phyloP scores from a whole-genome alignment of 306 rosid genomes.

The Rubus idaeus region DNA sequence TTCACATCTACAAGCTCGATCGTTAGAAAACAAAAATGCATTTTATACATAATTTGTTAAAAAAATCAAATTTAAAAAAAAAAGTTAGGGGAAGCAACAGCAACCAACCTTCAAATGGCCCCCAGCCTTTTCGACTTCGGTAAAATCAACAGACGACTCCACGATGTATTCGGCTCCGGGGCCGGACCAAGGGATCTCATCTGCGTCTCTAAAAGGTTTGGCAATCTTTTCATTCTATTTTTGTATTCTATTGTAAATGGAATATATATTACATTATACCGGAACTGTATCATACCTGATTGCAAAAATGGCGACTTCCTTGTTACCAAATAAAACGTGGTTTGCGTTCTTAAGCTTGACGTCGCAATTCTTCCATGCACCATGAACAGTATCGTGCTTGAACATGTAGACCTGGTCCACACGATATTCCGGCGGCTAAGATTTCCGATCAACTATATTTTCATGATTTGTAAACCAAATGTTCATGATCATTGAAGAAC shows the following conservation, averaged over 20 bases:
- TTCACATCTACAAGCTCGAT: no score
- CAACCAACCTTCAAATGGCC: constrained; percentile 62
- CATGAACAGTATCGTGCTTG: constrained; percentile 78
- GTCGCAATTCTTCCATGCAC: constrained; percentile 69
- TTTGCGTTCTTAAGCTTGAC: constrained; percentile 49
- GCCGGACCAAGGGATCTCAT: constrained; percentile 63
- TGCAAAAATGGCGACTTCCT: constrained; percentile 54
- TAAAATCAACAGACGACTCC: constrained; percentile 63
- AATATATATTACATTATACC: not conserved
- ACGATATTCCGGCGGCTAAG: not conserved
- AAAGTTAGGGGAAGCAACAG: not conserved
- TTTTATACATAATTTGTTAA: no score
- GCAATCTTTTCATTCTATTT: not conserved
- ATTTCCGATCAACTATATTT: not conserved
- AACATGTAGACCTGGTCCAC: constrained; percentile 64
- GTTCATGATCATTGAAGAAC: not conserved
- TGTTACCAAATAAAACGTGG: constrained; percentile 67
- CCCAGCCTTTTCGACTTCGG: constrained; percentile 57
- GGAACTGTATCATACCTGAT: constrained; percentile 37
- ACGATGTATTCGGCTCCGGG: constrained; percentile 52
- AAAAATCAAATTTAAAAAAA: not conserved
- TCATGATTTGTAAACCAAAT: not conserved
- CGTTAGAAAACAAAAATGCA: no score
- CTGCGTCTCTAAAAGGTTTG: constrained; percentile 15
- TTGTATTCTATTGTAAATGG: not conserved